Evolutionary conservation across 1,284 basidiomycete genomes (phyloP).

Genomic region (Microbotryum violaceum): DNA sequence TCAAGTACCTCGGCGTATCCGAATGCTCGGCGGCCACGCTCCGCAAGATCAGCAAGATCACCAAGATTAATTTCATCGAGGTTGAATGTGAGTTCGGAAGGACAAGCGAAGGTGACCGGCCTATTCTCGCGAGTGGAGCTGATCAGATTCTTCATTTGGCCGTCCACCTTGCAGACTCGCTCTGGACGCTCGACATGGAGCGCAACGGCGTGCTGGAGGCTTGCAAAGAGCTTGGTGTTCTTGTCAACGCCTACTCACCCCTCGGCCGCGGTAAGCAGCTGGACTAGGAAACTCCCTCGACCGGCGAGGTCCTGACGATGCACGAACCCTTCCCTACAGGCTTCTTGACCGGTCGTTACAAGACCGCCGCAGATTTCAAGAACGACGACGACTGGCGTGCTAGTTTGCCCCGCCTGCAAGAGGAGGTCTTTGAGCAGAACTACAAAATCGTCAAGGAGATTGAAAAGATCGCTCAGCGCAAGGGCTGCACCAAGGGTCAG

Average conservation of each 20-base stretch:
- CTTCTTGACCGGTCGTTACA: constrained; percentile 53
- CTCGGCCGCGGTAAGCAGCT: constrained; percentile 47
- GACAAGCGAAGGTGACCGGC: constrained; percentile 44
- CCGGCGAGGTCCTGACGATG: neutral
- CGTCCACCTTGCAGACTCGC: constrained; percentile 40
- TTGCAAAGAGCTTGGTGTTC: constrained; percentile 41
- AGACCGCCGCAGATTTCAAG: constrained; percentile 48
- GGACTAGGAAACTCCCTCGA: neutral
- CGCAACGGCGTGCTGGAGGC: constrained; percentile 40
- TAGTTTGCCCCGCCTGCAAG: constrained; percentile 31
- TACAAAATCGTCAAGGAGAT: constrained; percentile 45
- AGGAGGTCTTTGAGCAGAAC: constrained; percentile 53
- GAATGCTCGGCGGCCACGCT: constrained; percentile 53
- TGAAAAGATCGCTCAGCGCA: constrained; percentile 45
- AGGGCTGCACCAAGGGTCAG: constrained; percentile 51
- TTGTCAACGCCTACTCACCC: constrained; percentile 57
- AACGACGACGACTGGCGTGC: constrained; percentile 48
- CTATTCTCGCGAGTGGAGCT: neutral
- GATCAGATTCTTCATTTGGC: constrained; percentile 1
- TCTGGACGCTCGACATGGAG: constrained; percentile 48
- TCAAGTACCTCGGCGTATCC: constrained; percentile 56
- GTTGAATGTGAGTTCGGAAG: constrained; percentile 38
- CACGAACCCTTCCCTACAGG: constrained; percentile 39
- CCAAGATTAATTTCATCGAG: constrained; percentile 30
- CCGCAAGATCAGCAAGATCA: constrained; percentile 50